These are phyloP conservation scores for Pyrenophora tritici-repentis DNA, from an alignment of 2,329 filamentous ascomycete species.

Conservation along the genomic window DNA sequence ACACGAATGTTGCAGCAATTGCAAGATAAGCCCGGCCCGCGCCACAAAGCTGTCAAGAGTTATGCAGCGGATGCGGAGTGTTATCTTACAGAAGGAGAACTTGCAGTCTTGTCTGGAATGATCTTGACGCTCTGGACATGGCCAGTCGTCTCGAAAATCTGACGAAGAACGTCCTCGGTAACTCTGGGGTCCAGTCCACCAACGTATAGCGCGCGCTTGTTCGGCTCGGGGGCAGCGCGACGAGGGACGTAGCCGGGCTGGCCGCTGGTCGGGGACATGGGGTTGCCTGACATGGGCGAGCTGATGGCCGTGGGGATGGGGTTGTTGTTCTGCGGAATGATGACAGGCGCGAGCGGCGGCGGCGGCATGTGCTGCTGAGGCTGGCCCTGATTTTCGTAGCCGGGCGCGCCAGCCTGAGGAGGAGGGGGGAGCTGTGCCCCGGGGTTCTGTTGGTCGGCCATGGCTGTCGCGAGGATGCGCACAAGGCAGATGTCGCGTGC, in stretches of 20 bases:
- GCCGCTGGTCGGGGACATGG: slow-evolving; percentile 85
- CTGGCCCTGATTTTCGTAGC: slow-evolving; percentile 73
- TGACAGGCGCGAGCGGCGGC: slow-evolving; percentile 78
- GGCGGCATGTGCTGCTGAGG: slow-evolving; percentile 82
- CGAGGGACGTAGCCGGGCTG: slow-evolving; percentile 72
- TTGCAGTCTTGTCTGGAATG: slow-evolving; percentile 98
- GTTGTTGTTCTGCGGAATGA: slow-evolving; percentile 95
- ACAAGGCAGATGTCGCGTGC: slow-evolving; percentile 17
- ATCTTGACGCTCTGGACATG: slow-evolving; percentile 99
- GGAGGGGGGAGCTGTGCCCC: slow-evolving; percentile 70
- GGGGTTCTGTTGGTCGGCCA: slow-evolving; percentile 76
- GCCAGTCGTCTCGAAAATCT: slow-evolving; percentile 98
- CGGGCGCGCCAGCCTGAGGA: slow-evolving; percentile 72
- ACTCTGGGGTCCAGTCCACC: slow-evolving; percentile 93
- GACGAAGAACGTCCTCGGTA: slow-evolving; percentile 92
- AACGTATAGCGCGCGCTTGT: slow-evolving; percentile 96
- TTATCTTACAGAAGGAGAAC: slow-evolving; percentile 51
- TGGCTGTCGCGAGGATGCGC: slow-evolving; percentile 50
- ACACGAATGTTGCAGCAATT: slow-evolving; percentile 10
- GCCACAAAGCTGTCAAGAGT: slow-evolving; percentile 14
- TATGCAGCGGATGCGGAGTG: slow-evolving; percentile 16
- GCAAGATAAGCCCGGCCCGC: slow-evolving; percentile 18
- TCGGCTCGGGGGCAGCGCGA: slow-evolving; percentile 93
- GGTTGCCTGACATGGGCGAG: slow-evolving; percentile 77
- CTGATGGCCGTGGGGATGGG: slow-evolving; percentile 91